Base-by-base conservation (phyloP, 2,329 filamentous ascomycete genomes). In the Aphanocladium album region DNA sequence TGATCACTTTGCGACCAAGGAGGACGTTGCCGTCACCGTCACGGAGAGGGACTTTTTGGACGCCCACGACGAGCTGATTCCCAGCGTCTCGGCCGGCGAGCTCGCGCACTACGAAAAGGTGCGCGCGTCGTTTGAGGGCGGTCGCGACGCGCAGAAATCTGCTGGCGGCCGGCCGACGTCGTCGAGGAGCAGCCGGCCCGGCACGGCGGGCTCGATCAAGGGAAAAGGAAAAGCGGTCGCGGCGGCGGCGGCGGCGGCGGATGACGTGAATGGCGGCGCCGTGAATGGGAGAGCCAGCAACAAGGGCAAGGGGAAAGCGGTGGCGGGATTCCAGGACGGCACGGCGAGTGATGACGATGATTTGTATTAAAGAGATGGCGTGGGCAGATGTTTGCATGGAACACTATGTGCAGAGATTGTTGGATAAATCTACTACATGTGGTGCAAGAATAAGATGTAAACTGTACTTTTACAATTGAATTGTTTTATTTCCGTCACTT, bases 1-100 rank as follows among this genome's bases (percentile, higher is more conserved):
- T 72, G 95, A 99, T 71, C 93, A 98, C 75, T 81, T 90, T 66
- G 92, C 93, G 16, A 90, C 85, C 0, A 82, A 87, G 12, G 89
- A 90, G 51, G 95, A 99, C 70, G 85, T 93, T 1, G 84, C 88
- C 27, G 93, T 99, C 65, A 87, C 90, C 76, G 95, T 99, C 30
- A 89, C 86, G 1, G 93, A 97, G 73, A 83, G 89, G 53, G 95
- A 99, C 73, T 99, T 99, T 70, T 72, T 89, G 23, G 84, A 84
- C 27, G 95, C 95, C 1, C 87, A 93, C 69, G 79, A 79, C 47
- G 95, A 98, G 76, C 82, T 99, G 45, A 88, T 98, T n/a, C 93
- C 93, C 17, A 93, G 89, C 76, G 95, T 99, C 56, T 96, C 91
- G 69, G 87, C 89, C 12, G 93, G 96, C 64, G 95, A 99, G 76